These are phyloP conservation scores for Fusarium sp. DNA, from an alignment of 2,329 filamentous ascomycete genomes.

Conservation along the genomic window DNA sequence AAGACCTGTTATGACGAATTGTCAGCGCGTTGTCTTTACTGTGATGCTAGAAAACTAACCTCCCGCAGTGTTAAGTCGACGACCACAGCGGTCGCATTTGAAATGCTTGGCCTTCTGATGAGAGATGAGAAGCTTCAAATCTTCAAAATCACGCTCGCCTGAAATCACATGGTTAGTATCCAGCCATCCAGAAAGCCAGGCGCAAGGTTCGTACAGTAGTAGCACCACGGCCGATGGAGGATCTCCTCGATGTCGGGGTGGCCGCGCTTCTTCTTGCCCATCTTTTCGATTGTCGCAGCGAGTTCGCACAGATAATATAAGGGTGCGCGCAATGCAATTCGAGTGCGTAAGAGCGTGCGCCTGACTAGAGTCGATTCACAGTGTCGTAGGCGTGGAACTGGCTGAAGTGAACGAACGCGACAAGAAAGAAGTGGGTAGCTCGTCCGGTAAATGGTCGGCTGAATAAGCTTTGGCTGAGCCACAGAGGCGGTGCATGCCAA, in stretches of 20 bases:
- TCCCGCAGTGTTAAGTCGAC: slow-evolving; percentile 92
- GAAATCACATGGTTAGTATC: slow-evolving; percentile 39
- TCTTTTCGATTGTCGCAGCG: slow-evolving; percentile 49
- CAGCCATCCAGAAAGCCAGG: slow-evolving; percentile 2
- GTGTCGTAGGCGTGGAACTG: slow-evolving; percentile 39
- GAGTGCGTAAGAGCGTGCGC: slow-evolving; percentile 26
- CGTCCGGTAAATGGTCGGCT: slow-evolving; percentile 43
- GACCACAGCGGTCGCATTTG: slow-evolving; percentile 92
- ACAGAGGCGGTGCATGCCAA: background rate
- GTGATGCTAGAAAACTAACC: slow-evolving; percentile 64
- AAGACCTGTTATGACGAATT: slow-evolving; percentile 70
- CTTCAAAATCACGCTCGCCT: slow-evolving; percentile 96
- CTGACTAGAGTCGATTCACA: slow-evolving; percentile 28
- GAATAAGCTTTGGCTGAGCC: slow-evolving; percentile 9
- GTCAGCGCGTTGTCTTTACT: slow-evolving; percentile 15
- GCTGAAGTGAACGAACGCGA: slow-evolving; percentile 37
- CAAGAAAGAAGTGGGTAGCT: slow-evolving; percentile 44
- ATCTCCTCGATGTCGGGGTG: slow-evolving; percentile 90
- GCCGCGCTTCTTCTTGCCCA: slow-evolving; percentile 92
- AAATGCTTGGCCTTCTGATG: slow-evolving; percentile 99
- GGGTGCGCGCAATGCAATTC: slow-evolving; percentile 23
- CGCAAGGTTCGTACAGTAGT: slow-evolving; percentile 77
- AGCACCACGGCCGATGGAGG: slow-evolving; percentile 92
- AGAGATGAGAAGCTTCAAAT: slow-evolving; percentile 94
- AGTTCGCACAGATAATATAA: background rate